Percentiles rank a stretch among this genome's conserved stretches.
Evolutionary conservation across 106 monocot species (phyloP).

Genomic region (Dendrobium officinale): DNA sequence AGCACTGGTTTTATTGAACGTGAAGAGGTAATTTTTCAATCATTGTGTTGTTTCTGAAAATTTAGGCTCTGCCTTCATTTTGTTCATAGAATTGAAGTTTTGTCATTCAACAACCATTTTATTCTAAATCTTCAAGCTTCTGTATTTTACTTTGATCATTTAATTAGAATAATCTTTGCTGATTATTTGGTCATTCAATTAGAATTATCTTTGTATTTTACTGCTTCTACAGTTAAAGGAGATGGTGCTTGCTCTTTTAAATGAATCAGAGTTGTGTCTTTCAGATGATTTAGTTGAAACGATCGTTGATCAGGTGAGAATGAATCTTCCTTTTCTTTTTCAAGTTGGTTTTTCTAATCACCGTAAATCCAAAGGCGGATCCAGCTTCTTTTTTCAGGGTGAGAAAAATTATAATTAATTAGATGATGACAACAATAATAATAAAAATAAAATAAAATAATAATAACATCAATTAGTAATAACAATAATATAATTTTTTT

Average conservation of each 20-base stretch:
- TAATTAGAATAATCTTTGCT: background rate
- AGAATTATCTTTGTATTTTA: background rate
- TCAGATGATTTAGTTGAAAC: conserved; percentile 64
- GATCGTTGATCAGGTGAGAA: conserved; percentile 49
- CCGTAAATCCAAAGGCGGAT: too few relatives aligned
- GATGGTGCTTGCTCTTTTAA: conserved; percentile 82
- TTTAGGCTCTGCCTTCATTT: background rate
- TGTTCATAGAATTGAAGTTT: background rate
- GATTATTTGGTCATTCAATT: background rate
- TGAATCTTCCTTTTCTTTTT: background rate
- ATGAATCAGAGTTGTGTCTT: conserved; percentile 71
- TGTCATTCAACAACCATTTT: background rate
- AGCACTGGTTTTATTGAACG: conserved; percentile 64
- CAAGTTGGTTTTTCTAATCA: background rate
- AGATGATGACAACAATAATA: too few relatives aligned
- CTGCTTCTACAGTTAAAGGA: conserved; percentile 62
- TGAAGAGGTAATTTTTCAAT: conserved; percentile 39
- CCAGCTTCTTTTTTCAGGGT: too few relatives aligned
- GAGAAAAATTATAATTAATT: too few relatives aligned
- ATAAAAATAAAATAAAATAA: too few relatives aligned
- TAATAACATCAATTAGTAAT: too few relatives aligned
- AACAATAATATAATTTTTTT: too few relatives aligned
- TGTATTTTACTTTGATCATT: too few relatives aligned
- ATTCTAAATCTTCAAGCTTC: background rate
- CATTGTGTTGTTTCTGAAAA: background rate